Base-by-base conservation (phyloP, 495 filamentous ascomycete species). In the Neurospora sp. region DNA sequence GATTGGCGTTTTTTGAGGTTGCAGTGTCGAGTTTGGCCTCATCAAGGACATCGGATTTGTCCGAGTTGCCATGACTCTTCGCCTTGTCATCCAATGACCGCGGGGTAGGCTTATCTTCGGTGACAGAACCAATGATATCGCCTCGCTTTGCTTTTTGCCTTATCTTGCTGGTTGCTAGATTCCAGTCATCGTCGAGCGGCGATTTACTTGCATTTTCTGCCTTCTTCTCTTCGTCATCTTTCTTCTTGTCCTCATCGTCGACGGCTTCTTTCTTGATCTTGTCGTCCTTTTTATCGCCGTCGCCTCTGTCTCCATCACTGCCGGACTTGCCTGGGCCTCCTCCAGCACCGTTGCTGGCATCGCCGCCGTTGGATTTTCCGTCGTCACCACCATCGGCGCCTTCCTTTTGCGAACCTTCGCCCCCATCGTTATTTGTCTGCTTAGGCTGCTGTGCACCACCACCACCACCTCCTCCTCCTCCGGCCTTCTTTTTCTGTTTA, bases 11-110 rank as follows among this genome's bases (percentile, higher is more conserved):
- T 24, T 83, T 71, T 24, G 80, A 81, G n/a, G 80, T 78, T n/a
- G 75, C 81, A 4, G 84, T 83, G 73, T 85, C 81, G 40, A 88
- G 74, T 70, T 87, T 86, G 76, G 87, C 85, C 6, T 88, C 85
- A 42, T 87, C 76, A 70, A 88, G 85, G 24, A 79, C 70, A 39
- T 84, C 74, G 69, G 82, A 80, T 48, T 73, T 69, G 9, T 40
- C 78, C 80, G 77, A 82, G 21, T 78, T 73, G 70, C 54, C 54
- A 66, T 66, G 54, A 19, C 54, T 66, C 54, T 66, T 66, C 54
- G 54, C 28, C 54, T 66, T 66, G 28, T 66, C 54, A 66, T 66
- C 54, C 54, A 66, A 66, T 66, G 15, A 34, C 28, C 28, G 54
- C 54, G 54, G 54, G 54, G 54, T 66, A 34, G 54, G 54, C 28